These are phyloP conservation scores for Glomus cerebriforme DNA, from an alignment of 192 early-diverging fungal species.

Conservation along the genomic window DNA sequence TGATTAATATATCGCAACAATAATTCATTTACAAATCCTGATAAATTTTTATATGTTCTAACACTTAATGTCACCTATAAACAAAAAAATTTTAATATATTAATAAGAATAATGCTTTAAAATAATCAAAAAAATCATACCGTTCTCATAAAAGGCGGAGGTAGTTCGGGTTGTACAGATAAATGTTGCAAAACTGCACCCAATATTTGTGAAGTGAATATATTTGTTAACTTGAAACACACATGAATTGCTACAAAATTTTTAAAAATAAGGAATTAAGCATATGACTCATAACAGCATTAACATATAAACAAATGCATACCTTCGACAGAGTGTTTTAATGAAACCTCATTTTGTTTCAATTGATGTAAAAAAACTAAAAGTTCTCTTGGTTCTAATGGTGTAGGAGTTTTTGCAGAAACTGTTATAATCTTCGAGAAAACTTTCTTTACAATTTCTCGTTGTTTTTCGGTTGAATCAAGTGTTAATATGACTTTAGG, in stretches of 20 bases:
- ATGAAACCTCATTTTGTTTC: slow-evolving; percentile 61
- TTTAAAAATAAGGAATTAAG: not conserved
- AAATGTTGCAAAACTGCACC: slow-evolving; percentile 70
- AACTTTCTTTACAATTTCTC: slow-evolving; percentile 61
- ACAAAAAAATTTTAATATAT: not conserved
- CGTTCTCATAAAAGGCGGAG: slow-evolving; percentile 76
- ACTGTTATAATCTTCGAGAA: slow-evolving; percentile 61
- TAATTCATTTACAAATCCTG: slow-evolving; percentile 25
- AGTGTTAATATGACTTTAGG: slow-evolving; percentile 64
- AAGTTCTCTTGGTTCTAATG: slow-evolving; percentile 65
- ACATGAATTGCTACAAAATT: slow-evolving; percentile 63
- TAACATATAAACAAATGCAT: slow-evolving; percentile 23
- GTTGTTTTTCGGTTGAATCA: slow-evolving; percentile 63
- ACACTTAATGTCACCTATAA: slow-evolving; percentile 14
- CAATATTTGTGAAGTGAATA: slow-evolving; percentile 70
- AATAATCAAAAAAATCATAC: slow-evolving; percentile 37
- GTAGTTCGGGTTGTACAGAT: slow-evolving; percentile 64
- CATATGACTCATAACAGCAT: not conserved
- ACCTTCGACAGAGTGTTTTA: slow-evolving; percentile 72
- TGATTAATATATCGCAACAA: not conserved
- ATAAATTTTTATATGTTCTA: not conserved
- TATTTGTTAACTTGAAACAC: slow-evolving; percentile 66
- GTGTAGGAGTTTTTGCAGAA: slow-evolving; percentile 2
- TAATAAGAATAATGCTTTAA: not conserved
- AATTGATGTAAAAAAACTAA: slow-evolving; percentile 70